Percentiles rank a stretch among this genome's conserved stretches.
Evolutionary conservation across 345 rosid genomes (phyloP).

Genomic region (Euphorbia tirucalli): DNA sequence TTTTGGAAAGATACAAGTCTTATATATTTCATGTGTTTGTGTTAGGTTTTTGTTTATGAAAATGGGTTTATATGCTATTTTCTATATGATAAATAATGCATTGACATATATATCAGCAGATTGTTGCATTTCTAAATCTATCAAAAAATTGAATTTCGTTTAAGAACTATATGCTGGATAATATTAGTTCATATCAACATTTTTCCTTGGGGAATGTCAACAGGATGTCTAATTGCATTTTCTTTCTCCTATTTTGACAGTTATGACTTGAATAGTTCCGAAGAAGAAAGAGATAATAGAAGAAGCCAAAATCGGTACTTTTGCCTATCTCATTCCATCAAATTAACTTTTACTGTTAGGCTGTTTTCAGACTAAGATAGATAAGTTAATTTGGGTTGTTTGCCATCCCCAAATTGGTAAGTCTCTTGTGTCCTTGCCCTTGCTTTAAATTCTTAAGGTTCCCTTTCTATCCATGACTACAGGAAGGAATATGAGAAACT

Average conservation of each 20-base stretch:
- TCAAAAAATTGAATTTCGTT: neutral
- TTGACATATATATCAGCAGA: neutral
- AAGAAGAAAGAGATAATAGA: constrained; percentile 64
- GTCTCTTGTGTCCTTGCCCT: neutral
- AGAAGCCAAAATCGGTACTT: constrained; percentile 68
- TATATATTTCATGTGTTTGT: neutral
- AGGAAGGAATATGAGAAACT: constrained; percentile 86
- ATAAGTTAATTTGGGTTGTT: neutral
- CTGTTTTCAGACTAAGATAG: neutral
- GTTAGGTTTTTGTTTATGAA: neutral
- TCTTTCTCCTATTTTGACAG: constrained; percentile 37
- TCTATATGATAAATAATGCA: neutral
- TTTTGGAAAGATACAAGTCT: too few species aligned
- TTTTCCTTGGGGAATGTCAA: neutral
- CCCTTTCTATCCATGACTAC: constrained; percentile 26
- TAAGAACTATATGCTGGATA: neutral
- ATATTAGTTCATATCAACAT: neutral
- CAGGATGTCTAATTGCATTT: neutral
- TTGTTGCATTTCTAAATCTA: neutral
- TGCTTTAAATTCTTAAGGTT: constrained; percentile 1
- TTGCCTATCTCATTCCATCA: neutral
- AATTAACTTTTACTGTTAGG: constrained; percentile 8
- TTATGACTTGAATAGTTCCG: constrained; percentile 70
- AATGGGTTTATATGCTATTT: neutral
- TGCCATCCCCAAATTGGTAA: neutral